Percentiles rank a stretch among this genome's conserved stretches.
phyloP scores from a whole-genome alignment of 2,329 filamentous ascomycete species.

The Penicillium sp. region DNA sequence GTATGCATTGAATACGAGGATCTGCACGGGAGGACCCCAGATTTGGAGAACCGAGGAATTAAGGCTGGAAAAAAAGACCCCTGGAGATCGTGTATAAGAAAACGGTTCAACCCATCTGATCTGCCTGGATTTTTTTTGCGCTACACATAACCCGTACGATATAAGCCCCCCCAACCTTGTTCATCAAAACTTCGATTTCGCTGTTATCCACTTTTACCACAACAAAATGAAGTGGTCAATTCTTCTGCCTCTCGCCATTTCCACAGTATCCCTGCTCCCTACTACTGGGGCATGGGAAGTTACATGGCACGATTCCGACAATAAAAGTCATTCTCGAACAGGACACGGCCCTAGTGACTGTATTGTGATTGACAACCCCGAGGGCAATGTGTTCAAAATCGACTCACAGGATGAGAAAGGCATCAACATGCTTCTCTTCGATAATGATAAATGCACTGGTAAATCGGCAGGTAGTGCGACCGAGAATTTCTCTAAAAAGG shows the following conservation, averaged over 20 bases:
- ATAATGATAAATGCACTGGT: constrained; percentile 9
- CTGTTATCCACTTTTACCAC: background rate
- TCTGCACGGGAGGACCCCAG: constrained; percentile 7
- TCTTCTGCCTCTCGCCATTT: constrained; percentile 1
- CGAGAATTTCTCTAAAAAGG: constrained; percentile 7
- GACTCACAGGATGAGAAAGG: constrained; percentile 12
- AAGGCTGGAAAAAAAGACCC: background rate
- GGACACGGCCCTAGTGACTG: constrained; percentile 15
- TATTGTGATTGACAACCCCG: constrained; percentile 14
- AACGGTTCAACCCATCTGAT: constrained; percentile 14
- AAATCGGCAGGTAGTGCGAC: constrained; percentile 9
- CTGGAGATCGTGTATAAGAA: background rate
- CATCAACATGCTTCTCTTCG: constrained; percentile 19
- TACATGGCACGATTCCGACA: constrained; percentile 11
- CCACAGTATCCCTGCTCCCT: constrained; percentile 4
- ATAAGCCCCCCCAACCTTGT: background rate
- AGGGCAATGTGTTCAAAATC: constrained; percentile 15
- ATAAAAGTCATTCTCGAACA: constrained; percentile 4
- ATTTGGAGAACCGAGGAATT: constrained; percentile 6
- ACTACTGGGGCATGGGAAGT: constrained; percentile 11
- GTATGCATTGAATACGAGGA: constrained; percentile 11
- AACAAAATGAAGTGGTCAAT: constrained; percentile 14
- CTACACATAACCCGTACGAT: no score
- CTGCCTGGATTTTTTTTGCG: background rate
- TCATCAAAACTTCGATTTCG: background rate